Evolutionary conservation across 1,284 basidiomycete genomes (phyloP).

Genomic region (Exobasidium cylindrosporum): DNA sequence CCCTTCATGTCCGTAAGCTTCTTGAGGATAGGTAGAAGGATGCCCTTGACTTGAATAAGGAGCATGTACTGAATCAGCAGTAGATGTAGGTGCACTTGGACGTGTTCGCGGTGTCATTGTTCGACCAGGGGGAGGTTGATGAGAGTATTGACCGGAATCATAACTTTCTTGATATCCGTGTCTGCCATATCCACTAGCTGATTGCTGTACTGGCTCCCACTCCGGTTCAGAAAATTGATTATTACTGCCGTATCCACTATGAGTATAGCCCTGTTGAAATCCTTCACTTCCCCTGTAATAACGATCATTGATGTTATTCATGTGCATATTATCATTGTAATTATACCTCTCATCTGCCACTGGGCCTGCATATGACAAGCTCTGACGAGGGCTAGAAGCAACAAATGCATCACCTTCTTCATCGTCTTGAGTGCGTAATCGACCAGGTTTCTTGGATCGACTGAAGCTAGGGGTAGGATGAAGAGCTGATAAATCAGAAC

Average conservation of each 20-base stretch:
- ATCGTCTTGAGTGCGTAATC: neutral
- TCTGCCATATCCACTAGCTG: neutral
- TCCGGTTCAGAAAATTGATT: neutral
- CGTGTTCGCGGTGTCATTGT: neutral
- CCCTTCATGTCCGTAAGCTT: neutral
- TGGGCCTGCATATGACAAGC: neutral
- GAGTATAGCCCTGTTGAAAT: neutral
- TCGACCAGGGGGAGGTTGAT: neutral
- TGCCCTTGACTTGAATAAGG: neutral
- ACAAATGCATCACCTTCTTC: conserved; percentile 1
- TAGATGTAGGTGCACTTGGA: neutral
- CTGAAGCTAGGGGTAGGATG: neutral
- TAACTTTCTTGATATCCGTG: neutral
- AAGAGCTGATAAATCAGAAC: neutral
- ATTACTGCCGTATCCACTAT: neutral
- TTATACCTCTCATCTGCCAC: neutral
- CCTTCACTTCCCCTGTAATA: conserved; percentile 5
- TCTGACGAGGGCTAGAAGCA: conserved; percentile 6
- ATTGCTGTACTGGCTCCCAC: neutral
- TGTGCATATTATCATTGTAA: conserved; percentile 1
- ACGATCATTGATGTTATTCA: conserved; percentile 4
- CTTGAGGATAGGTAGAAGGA: neutral
- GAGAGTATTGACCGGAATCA: neutral
- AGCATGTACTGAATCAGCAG: too few relatives aligned
- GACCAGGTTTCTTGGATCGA: neutral